A percentile compares a stretch with the other conserved stretches of the same genome.
Conservation (phyloP, 805 yeast genomes). For the Kuraishia cidri region DNA sequence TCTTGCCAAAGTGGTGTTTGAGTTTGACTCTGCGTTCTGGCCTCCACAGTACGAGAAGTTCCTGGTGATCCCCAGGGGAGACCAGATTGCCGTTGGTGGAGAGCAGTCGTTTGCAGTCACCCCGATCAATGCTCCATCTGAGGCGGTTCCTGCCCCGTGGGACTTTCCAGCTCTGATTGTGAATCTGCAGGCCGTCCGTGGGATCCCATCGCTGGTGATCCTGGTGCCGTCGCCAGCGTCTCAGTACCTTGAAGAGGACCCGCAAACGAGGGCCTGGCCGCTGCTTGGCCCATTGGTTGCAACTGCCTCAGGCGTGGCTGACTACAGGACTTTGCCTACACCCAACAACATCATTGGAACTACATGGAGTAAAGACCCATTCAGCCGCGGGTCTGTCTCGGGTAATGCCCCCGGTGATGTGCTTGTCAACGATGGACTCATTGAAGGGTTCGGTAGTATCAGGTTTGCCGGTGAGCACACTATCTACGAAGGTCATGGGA, state of each 20-base stretch:
- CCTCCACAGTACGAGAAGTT: constrained; percentile 34
- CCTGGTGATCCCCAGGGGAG: constrained; percentile 30
- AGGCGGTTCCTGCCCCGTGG: constrained; percentile 32
- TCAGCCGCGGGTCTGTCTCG: constrained; percentile 73
- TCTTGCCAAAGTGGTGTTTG: constrained; percentile 66
- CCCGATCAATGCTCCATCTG: constrained; percentile 14
- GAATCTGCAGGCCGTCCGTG: constrained; percentile 40
- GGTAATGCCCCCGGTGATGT: constrained; percentile 65
- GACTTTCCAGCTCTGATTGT: constrained; percentile 53
- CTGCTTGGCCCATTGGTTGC: constrained; percentile 32
- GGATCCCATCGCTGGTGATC: constrained; percentile 41
- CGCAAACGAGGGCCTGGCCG: constrained; percentile 30
- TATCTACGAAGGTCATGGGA: constrained; percentile 78
- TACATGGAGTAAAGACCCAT: constrained; percentile 77
- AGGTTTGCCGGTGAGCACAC: constrained; percentile 94
- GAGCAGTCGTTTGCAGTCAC: neutral
- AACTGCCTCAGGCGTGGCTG: constrained; percentile 10
- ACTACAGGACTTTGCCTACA: constrained; percentile 15
- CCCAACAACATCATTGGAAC: constrained; percentile 40
- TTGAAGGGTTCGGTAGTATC: constrained; percentile 51
- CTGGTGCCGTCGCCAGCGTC: constrained; percentile 43
- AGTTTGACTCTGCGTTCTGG: constrained; percentile 62
- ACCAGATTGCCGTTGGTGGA: constrained; percentile 3
- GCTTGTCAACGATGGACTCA: constrained; percentile 51
- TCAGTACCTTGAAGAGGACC: constrained; percentile 31